A percentile compares a stretch with the other conserved stretches of the same genome.
Evolutionary conservation across 176 grass and related monocot species (phyloP).

Genomic region (Lolium rigidum): DNA sequence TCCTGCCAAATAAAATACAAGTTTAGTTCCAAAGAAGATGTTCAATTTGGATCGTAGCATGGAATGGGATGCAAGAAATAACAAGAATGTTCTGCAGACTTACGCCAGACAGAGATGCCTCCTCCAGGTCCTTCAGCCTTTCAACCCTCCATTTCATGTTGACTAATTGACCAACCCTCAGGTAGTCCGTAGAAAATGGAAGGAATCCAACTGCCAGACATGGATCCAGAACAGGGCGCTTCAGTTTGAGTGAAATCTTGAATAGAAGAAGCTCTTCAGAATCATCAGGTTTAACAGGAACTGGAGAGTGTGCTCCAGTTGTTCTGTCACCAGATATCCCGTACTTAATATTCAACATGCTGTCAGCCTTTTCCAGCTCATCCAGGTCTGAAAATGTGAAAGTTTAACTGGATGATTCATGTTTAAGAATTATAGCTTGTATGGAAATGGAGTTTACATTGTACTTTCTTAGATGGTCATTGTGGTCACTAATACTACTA

Average conservation of each 20-base stretch:
- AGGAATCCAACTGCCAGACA: constrained; percentile 95
- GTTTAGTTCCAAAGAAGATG: constrained; percentile 3
- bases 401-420: constrained; percentile 21
- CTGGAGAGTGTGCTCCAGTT: constrained; percentile 81
- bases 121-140: constrained; percentile 71
- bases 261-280: constrained; percentile 70
- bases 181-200: constrained; percentile 86
- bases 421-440: constrained; percentile 7
- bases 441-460: constrained; percentile 14
- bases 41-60: not conserved
- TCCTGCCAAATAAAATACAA: constrained; percentile 56
- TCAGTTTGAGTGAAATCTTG: constrained; percentile 72
- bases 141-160: constrained; percentile 97
- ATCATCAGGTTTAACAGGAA: constrained; percentile 46
- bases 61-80: not conserved
- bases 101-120: constrained; percentile 63
- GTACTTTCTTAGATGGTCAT: not conserved
- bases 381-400: constrained; percentile 58
- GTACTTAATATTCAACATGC: constrained; percentile 84
- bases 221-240: constrained; percentile 92
- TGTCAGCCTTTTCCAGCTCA: constrained; percentile 62
- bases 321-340: constrained; percentile 83
- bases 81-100: constrained; percentile 42
- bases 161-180: constrained; percentile 92
- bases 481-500: not conserved